phyloP scores from a whole-genome alignment of 495 filamentous ascomycete species.

The Aspergillus egyptiacus region DNA sequence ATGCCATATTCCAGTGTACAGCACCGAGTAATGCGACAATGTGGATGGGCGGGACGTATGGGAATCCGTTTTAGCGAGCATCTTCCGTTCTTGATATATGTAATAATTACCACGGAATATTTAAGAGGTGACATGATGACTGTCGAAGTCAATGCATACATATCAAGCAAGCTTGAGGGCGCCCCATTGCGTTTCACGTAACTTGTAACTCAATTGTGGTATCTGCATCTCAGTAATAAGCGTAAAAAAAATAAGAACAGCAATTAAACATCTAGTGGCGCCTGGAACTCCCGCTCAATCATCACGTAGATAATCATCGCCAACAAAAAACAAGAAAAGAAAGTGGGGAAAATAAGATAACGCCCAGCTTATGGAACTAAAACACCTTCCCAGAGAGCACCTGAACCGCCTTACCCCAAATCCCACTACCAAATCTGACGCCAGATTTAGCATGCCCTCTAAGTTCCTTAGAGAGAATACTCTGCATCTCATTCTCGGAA shows the following conservation, averaged over 20 bases:
- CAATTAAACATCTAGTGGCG: background rate
- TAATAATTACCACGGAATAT: background rate
- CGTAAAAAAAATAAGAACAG: background rate
- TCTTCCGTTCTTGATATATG: too few relatives aligned
- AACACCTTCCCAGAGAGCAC: slow-evolving; percentile 32
- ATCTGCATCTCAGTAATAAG: background rate
- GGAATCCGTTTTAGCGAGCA: slow-evolving; percentile 11
- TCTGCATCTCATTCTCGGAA: slow-evolving; percentile 35
- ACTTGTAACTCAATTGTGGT: background rate
- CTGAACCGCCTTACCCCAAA: slow-evolving; percentile 40
- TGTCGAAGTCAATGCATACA: too few relatives aligned
- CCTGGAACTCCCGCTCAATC: slow-evolving; percentile 5
- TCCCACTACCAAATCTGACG: slow-evolving; percentile 31
- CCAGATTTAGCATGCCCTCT: slow-evolving; percentile 17
- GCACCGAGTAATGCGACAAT: background rate
- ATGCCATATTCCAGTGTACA: background rate
- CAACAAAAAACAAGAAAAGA: background rate
- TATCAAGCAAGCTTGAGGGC: too few relatives aligned
- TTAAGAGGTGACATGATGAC: background rate
- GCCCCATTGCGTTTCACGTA: too few relatives aligned
- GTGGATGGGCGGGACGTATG: slow-evolving; percentile 7
- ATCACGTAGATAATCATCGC: background rate
- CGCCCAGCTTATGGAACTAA: slow-evolving; percentile 2
- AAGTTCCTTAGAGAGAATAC: slow-evolving; percentile 32
- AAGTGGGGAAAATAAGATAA: background rate